phyloP scores from a whole-genome alignment of 164 flowering plant genomes.

The Dillenia turbinata region DNA sequence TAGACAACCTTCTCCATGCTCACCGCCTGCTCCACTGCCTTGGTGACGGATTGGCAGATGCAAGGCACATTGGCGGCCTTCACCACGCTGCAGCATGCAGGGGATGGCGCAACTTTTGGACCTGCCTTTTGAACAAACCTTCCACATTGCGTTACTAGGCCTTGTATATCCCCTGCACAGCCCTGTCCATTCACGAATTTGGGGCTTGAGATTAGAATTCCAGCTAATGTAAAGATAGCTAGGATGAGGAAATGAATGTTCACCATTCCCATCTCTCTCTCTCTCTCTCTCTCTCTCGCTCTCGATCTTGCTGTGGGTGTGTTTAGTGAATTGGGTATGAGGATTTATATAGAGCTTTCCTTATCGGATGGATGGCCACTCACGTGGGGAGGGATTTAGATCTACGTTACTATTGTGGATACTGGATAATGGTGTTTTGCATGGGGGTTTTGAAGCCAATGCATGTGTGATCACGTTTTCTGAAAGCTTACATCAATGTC shows the following conservation, averaged over 20 bases:
- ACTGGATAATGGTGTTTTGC: no score
- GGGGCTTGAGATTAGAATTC: neutral
- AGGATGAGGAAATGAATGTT: neutral
- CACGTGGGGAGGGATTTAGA: no score
- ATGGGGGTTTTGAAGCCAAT: no score
- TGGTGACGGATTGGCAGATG: neutral
- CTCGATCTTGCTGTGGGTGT: no score
- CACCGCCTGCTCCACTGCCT: no score
- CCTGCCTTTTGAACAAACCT: neutral
- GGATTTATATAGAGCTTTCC: no score
- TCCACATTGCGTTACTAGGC: neutral
- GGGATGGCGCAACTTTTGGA: neutral
- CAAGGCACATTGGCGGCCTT: neutral
- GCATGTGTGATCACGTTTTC: no score
- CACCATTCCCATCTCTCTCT: neutral
- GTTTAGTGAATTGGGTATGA: no score
- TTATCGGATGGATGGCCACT: no score
- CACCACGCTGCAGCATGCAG: neutral
- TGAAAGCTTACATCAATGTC: no score
- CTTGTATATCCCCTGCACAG: neutral
- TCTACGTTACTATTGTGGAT: no score
- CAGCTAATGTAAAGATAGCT: neutral
- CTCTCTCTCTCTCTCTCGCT: neutral
- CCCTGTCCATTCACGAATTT: neutral
- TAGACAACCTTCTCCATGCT: conserved; percentile 6